These are phyloP conservation scores for Hericium coralloides DNA, from an alignment of 768 basidiomycete species.

Conservation along the genomic window DNA sequence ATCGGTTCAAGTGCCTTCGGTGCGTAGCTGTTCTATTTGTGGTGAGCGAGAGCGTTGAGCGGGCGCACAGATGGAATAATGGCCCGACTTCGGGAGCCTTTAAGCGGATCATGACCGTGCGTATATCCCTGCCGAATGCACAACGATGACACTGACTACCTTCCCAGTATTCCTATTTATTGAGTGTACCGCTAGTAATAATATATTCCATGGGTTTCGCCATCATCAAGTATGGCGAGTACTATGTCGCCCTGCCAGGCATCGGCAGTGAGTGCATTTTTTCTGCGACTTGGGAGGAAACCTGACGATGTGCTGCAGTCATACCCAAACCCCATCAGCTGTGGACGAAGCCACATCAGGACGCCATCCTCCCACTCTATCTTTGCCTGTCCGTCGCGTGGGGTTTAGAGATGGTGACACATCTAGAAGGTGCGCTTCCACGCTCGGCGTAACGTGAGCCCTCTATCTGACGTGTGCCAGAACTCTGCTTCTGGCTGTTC, in stretches of 20 bases:
- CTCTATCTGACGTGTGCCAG: slow-evolving; percentile 25
- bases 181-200: slow-evolving; percentile 51
- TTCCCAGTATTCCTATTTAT: slow-evolving; percentile 60
- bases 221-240: slow-evolving; percentile 66
- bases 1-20: slow-evolving; percentile 67
- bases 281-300: too few relatives aligned
- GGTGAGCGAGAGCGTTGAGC: not conserved
- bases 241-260: slow-evolving; percentile 38
- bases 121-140: slow-evolving; percentile 14
- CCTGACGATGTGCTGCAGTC: slow-evolving; percentile 28
- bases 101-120: slow-evolving; percentile 79
- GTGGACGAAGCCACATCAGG: slow-evolving; percentile 40
- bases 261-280: slow-evolving; percentile 38
- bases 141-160: not conserved
- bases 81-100: slow-evolving; percentile 58
- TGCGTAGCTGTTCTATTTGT: slow-evolving; percentile 21
- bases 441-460: not conserved
- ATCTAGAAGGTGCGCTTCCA: slow-evolving; percentile 56
- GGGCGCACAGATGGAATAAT: slow-evolving; percentile 49
- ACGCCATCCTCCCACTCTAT: slow-evolving; percentile 55
- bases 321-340: slow-evolving; percentile 52
- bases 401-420: slow-evolving; percentile 75
- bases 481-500: slow-evolving; percentile 85
- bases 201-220: slow-evolving; percentile 54
- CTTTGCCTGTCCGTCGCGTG: slow-evolving; percentile 59